Base-by-base conservation (phyloP, 108 stramenopile genomes). In the Nitzschia sp. region DNA sequence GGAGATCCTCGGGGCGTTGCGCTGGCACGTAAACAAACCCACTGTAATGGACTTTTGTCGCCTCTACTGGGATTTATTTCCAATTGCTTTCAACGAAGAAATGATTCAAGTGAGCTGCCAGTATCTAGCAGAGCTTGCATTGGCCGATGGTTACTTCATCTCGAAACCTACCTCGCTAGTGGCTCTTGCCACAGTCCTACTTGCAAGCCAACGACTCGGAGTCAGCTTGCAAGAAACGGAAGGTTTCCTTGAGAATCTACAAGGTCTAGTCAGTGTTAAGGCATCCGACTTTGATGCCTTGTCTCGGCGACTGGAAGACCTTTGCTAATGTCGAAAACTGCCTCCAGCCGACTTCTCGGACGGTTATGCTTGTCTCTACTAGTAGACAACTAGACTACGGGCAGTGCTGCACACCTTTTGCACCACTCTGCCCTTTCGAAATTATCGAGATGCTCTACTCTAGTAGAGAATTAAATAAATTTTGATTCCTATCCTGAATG, bases 11-110 rank as follows among this genome's bases (percentile, higher is more conserved):
- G 55, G 63, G 26, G 70, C 81, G 3, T 60, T 89, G 45, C 64
- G 80, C 11, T 89, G 82, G 63, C 72, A 76, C 26, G 70, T 86
- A 23, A 82, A 76, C 57, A 81, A 81, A 36, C 83, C 88, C 1
- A 81, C 76, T 19, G 50, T 72, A 22, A 73, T 68, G 45, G 68
- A 56, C 54, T 80, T 68, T 62, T 78, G 71, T 29, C 50, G 62
- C 3, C 30, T 59, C 19, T 73, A 66, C 41, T 27, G 47, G 34
- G 27, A 27, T 38, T 27, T 72, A 25, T 60, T 64, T 53, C 50
- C 64, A 33, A 64, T 19, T 27, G 15, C 35, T 6, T 21, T 50
- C 4, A n/a, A 46, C 17, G 15, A 25, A 53, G 26, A 66, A 36
- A 53, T 26, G 36, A 30, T 58, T 22, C 5, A 23, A 17, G n/a